These are phyloP conservation scores for Umbilicus rupestris DNA, from an alignment of 164 flowering plant genomes.

Conservation along the genomic window DNA sequence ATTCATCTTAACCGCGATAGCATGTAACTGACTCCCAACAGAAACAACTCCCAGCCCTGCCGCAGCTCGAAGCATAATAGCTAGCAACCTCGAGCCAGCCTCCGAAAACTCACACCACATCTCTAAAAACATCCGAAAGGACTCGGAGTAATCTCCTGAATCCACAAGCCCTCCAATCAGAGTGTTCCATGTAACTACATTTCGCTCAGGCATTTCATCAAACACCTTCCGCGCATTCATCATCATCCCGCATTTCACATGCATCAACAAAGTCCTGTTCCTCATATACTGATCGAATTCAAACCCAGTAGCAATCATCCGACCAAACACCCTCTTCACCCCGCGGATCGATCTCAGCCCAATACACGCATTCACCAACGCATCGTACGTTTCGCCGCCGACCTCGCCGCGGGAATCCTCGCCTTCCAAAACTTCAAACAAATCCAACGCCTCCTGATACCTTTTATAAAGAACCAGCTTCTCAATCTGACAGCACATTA, in stretches of 20 bases:
- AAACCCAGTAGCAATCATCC: slow-evolving; percentile 31
- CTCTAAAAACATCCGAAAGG: slow-evolving; percentile 31
- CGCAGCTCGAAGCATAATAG: slow-evolving; percentile 39
- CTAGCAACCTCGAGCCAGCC: slow-evolving; percentile 25
- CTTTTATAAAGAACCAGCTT: slow-evolving; percentile 31
- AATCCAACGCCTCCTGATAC: slow-evolving; percentile 42
- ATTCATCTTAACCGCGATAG: slow-evolving; percentile 43
- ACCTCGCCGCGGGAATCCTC: slow-evolving; percentile 24
- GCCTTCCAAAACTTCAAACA: slow-evolving; percentile 43
- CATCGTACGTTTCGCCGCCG: slow-evolving; percentile 33
- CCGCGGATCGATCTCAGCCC: slow-evolving; percentile 37
- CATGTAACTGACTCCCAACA: slow-evolving; percentile 46
- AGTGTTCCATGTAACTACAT: slow-evolving; percentile 41
- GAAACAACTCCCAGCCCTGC: slow-evolving; percentile 30
- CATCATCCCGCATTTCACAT: slow-evolving; percentile 53
- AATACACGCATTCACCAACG: slow-evolving; percentile 42
- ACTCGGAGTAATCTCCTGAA: slow-evolving; percentile 32
- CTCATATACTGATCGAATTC: slow-evolving; percentile 38
- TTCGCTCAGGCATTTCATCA: slow-evolving; percentile 49
- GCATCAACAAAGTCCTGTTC: slow-evolving; percentile 51
- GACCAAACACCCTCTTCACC: slow-evolving; percentile 31
- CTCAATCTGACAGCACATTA: slow-evolving; percentile 42
- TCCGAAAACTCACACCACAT: slow-evolving; percentile 42
- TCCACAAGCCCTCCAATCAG: slow-evolving; percentile 44
- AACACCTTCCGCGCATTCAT: slow-evolving; percentile 40